Evolutionary conservation across 495 filamentous ascomycete genomes (phyloP), one percentile per base, ranked within the genome.

Genomic region (Pseudevernia furfuracea): DNA sequence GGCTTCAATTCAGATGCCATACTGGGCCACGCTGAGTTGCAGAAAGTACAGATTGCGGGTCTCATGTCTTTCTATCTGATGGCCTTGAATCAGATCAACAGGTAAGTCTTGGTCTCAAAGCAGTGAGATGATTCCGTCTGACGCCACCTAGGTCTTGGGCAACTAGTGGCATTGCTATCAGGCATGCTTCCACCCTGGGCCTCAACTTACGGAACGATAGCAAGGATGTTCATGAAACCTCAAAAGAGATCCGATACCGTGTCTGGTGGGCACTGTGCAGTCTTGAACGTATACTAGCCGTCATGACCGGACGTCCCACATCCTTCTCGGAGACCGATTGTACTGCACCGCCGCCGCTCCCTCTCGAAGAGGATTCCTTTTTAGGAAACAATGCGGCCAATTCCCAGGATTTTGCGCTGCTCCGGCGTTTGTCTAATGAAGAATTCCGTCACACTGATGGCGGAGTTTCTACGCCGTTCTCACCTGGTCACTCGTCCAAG

Each of bases 261-360:
- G 78, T 88, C 23, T 89, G 85, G 85, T 88, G 84, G 82, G 82
- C 84, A 41, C 66, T 89, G 6, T 86, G 85, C 63, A 81, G 77
- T 1, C 77, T 87, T 59, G 86, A 89, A 64, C 80, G 85, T 56
- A 70, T 81, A 44, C 75, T 89, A 25, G 80, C 81, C 49, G 78
- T 82, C 36, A 86, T 87, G 77, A 87, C 84, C 12, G 86, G 86
- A n/a, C 80, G 86, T n/a, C 79, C 84, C 11, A 81, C 80, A 41
- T 82, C 79, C 59, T 84, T 87, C 37, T 75, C 78, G 34, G 81
- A 86, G 66, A 78, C 76, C 46, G 77, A 84, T 66, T 85, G 82
- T 68, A 84, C 83, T 53, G 78, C 80, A 5, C 83, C 86, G n/a
- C 71, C 87, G 66, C 85, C 86, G 3, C 61, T 82, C 19, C 82